Base-by-base conservation (phyloP, 2,329 filamentous ascomycete species). In the Xylaria sp. region DNA sequence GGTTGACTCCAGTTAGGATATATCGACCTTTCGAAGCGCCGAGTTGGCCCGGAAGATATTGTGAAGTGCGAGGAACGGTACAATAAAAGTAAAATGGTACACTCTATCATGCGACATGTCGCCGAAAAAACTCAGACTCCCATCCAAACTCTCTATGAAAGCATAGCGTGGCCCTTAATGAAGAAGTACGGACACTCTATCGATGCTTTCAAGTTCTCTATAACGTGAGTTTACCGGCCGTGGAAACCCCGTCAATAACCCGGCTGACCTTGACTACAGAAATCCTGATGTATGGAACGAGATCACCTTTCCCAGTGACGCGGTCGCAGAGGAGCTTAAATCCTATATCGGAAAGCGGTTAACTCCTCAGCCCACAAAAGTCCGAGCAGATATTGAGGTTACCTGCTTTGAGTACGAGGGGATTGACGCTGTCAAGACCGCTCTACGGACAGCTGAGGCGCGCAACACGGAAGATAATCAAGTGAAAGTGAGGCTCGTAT, bases 11-110 rank as follows among this genome's bases (percentile, higher is more conserved):
- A 53, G n/a, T 47, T 68, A 90, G 90, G 94, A 70, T 99, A 99
- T 80, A 99, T 99, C 77, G 96, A 99, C 90, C 85, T 99, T 79
- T 97, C 94, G 70, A 99, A 99, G 87, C 94, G 96, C 79, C 92
- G 96, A 84, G 96, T 99, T 67, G 97, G 94, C 49, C 92, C 96
- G 50, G 96, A 99, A 81, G 96, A 99, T 84, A 96, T 98, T 71
- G 87, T 97, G 75, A 97, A 97, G 85, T 99, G 96, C 80, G 96
- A 99, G 80, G 96, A 99, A 85, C 90, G 96, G 75, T 99, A 97
- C 87, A 99, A 99, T 89, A 99, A 99, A 90, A 93, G 93, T 85
- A 99, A 99, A 86, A 96, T 97, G 86, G 96, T 98, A 45, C 96
- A 99, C 83, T 96, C 93, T 61, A 97, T 99, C 82, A 95, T 99